Percentiles rank a stretch among this genome's conserved stretches.
Conservation (phyloP, 768 basidiomycete species). For the Rhizopogon rudus region DNA sequence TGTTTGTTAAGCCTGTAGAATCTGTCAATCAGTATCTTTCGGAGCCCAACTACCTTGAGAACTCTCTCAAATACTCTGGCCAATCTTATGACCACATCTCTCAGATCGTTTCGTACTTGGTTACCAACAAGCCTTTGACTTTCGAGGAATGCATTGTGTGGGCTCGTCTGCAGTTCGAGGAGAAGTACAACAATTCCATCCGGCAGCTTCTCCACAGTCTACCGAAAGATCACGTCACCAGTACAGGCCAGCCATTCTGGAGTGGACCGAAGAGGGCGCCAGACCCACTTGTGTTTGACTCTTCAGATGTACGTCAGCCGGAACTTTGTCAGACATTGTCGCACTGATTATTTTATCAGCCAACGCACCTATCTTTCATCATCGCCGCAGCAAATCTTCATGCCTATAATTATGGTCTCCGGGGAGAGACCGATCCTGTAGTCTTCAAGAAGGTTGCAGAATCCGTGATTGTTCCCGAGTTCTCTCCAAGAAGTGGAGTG, state of each 20-base stretch:
- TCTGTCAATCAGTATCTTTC: constrained; percentile 95
- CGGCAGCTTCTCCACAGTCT: constrained; percentile 89
- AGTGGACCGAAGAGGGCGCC: constrained; percentile 98
- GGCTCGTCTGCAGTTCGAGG: constrained; percentile 95
- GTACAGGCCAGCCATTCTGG: constrained; percentile 96
- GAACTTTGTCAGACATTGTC: background rate
- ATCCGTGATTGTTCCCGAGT: constrained; percentile 82
- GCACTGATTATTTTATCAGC: constrained; percentile 37
- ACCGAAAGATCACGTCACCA: constrained; percentile 90
- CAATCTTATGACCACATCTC: constrained; percentile 87
- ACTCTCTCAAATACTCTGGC: constrained; percentile 83
- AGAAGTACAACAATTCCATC: constrained; percentile 90
- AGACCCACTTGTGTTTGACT: constrained; percentile 81
- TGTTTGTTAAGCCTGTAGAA: constrained; percentile 92
- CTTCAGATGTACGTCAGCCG: constrained; percentile 65
- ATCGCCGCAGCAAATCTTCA: constrained; percentile 94
- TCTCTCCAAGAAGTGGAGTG: constrained; percentile 88
- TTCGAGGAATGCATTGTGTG: constrained; percentile 98
- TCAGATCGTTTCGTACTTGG: constrained; percentile 85
- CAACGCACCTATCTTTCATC: constrained; percentile 82
- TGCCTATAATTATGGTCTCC: constrained; percentile 96
- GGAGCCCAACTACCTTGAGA: constrained; percentile 93
- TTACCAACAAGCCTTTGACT: constrained; percentile 88
- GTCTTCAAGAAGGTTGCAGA: constrained; percentile 84
- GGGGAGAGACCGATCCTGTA: constrained; percentile 76